Conservation (phyloP, 495 filamentous ascomycete genomes). For the Daldinia grandis region DNA sequence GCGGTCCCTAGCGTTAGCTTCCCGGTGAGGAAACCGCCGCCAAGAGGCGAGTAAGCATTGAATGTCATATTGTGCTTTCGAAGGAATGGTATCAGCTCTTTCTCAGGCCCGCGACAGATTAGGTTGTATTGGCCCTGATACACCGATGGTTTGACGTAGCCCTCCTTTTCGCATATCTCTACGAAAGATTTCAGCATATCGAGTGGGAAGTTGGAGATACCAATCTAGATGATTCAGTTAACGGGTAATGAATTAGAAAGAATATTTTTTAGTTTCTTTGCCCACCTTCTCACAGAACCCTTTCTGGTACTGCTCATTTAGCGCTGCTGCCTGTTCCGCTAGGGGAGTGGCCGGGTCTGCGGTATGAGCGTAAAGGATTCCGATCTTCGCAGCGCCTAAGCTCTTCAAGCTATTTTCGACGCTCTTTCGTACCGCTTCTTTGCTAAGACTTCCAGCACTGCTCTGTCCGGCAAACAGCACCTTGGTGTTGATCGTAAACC, state of each 20-base stretch:
- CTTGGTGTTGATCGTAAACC: conserved; percentile 45
- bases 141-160: conserved; percentile 55
- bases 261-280: not conserved
- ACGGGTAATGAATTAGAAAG: not conserved
- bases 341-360: not conserved
- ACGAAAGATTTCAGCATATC: conserved; percentile 53
- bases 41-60: conserved; percentile 36
- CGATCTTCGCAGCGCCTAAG: not conserved
- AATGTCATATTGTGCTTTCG: conserved; percentile 14
- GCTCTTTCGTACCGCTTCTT: not conserved
- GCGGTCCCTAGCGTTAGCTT: conserved; percentile 38
- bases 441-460: not conserved
- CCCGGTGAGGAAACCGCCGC: conserved; percentile 41
- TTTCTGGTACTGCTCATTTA: not conserved
- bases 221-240: not conserved
- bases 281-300: not conserved
- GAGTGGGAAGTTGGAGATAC: conserved; percentile 50
- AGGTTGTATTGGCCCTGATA: conserved; percentile 62
- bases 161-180: conserved; percentile 52
- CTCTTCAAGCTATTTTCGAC: not conserved
- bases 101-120: conserved; percentile 51
- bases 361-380: not conserved
- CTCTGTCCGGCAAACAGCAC: conserved; percentile 18
- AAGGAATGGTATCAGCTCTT: conserved; percentile 49
- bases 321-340: not conserved